Evolutionary conservation across 352 stramenopile species (phyloP).

Genomic region (Pythium biforme): DNA sequence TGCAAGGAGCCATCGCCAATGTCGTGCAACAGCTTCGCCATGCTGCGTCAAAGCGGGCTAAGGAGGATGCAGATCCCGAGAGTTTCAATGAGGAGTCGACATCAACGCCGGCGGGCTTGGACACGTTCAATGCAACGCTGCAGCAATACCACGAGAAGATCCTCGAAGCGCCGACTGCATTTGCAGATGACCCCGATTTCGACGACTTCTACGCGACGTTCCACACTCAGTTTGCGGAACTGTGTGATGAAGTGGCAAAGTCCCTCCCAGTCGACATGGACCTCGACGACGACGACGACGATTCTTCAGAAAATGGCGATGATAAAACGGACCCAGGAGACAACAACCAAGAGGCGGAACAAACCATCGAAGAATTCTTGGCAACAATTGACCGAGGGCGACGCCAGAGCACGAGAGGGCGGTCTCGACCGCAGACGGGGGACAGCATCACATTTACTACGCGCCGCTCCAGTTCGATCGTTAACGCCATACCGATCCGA

Average conservation of each 20-base stretch:
- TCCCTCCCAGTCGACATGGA: constrained; percentile 16
- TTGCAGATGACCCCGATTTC: constrained; percentile 14
- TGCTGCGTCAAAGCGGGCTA: not conserved
- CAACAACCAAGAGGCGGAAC: not conserved
- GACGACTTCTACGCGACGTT: constrained; percentile 32
- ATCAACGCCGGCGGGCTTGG: not conserved
- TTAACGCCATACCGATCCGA: not conserved
- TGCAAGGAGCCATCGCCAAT: constrained; percentile 38
- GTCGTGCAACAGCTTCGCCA: constrained; percentile 32
- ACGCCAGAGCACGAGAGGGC: not conserved
- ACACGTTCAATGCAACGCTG: constrained; percentile 21
- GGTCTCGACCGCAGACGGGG: not conserved
- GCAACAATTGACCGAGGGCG: constrained; percentile 10
- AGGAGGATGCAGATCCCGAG: not conserved
- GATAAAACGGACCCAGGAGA: not conserved
- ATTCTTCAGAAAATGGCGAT: not conserved
- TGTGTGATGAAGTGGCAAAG: constrained; percentile 34
- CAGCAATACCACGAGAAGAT: constrained; percentile 33
- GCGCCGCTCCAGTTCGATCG: not conserved
- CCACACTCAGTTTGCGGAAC: constrained; percentile 29
- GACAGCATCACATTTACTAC: not conserved
- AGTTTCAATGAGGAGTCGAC: not conserved
- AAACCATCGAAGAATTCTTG: constrained; percentile 27
- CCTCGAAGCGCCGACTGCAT: constrained; percentile 3
- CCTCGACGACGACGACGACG: not conserved